Base-by-base conservation (phyloP, 2,329 filamentous ascomycete species). In the Sphaceloma murrayae region DNA sequence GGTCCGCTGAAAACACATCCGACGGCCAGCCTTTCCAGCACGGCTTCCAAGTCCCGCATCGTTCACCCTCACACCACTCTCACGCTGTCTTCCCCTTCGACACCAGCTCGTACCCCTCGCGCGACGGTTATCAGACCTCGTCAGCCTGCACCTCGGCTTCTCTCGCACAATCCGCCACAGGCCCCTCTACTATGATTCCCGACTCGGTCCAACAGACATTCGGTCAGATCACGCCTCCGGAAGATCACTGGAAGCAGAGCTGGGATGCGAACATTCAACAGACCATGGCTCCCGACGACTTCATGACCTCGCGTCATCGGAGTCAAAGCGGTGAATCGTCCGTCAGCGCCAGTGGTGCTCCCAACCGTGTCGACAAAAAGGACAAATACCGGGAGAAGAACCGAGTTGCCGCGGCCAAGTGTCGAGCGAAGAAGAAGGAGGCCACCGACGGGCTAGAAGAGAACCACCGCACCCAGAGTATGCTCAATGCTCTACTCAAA, bases 381-480 rank as follows among this genome's bases (percentile, higher is more conserved):
- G 69, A 66, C 49, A 72, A 70, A 49, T 79, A 78, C 52, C 68
- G 85, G 0, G 78, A 83, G 60, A 74, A 81, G 48, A 87, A 87
- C 58, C 72, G 82, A 7, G 65, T 82, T 2, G 82, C 82, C 0
- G 82, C 82, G 1, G 81, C 77, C 58, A 85, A 85, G 56, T 86
- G 81, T 55, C 74, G 82, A 3, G 74, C 80, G 54, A 84, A 83
- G 63, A 77, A 77, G 60, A 77, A 77, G 58, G 70, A 73, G 48
- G 73, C 73, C 53, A 72, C 69, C 26, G 63, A 68, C 45, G 55
- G 64, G 27, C 66, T 77, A 10, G 73, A 77, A 50, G 59, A 59
- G 22, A 62, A 61, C 36, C 62, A 63, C n/a, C 59, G 66, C 30
- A 60, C 63, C 6, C 59, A 62, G 18, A 59, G 58, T 2, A 54